These are phyloP conservation scores for Xylaria castorea DNA, from an alignment of 495 filamentous ascomycete species.

Conservation along the genomic window DNA sequence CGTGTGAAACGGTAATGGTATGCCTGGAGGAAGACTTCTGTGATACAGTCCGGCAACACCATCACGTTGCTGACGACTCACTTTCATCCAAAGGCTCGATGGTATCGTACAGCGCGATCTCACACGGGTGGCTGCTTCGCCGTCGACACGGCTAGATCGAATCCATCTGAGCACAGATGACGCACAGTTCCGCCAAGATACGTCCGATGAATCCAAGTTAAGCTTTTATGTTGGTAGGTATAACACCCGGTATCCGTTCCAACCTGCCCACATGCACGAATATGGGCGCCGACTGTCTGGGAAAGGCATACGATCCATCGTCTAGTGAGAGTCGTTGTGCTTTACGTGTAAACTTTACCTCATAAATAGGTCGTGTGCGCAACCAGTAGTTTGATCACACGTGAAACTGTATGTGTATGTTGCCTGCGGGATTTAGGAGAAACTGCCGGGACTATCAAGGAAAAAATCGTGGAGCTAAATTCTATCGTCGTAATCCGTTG, in stretches of 20 bases:
- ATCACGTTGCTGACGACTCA: constrained; percentile 17
- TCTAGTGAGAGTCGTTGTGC: not conserved
- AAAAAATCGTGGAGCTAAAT: not conserved
- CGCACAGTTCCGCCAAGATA: not conserved
- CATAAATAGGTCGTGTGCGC: not conserved
- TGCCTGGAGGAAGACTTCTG: not conserved
- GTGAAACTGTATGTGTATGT: not conserved
- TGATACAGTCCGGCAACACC: constrained; percentile 15
- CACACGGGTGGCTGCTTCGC: not conserved
- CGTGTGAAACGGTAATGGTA: not conserved
- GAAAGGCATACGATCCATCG: not conserved
- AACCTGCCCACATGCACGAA: not conserved
- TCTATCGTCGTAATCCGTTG: not conserved
- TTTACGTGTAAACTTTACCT: not conserved
- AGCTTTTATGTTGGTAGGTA: not conserved
- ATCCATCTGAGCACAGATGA: constrained; percentile 4
- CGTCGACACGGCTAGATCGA: constrained; percentile 4
- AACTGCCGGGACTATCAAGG: not conserved
- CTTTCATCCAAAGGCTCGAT: not conserved
- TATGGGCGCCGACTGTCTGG: not conserved
- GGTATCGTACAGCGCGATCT: not conserved
- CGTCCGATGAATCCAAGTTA: not conserved
- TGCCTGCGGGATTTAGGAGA: constrained; percentile 5
- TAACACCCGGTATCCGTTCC: not conserved
- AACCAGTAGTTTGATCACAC: not conserved